phyloP scores from a whole-genome alignment of 2,329 filamentous ascomycete species.

The Xenosphaeropsis pyriputrescens region DNA sequence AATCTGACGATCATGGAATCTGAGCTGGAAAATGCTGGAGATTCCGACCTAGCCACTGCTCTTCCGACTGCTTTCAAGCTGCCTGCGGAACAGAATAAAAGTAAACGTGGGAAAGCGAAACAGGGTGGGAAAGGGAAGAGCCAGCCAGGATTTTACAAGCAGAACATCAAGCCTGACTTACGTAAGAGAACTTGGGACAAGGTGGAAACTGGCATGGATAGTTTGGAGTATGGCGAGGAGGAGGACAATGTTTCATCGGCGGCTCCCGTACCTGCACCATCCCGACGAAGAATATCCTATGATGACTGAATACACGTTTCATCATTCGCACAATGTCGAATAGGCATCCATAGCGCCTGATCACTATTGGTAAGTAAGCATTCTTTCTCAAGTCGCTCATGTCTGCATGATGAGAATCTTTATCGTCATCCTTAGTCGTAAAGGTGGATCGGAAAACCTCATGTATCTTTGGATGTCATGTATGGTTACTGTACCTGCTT shows the following conservation, averaged over 20 bases:
- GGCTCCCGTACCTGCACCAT: slow-evolving; percentile 9
- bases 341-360: not conserved
- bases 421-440: slow-evolving; percentile 99
- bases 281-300: slow-evolving; percentile 31
- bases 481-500: slow-evolving; percentile 11
- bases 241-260: slow-evolving; percentile 4
- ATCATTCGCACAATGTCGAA: slow-evolving; percentile 20
- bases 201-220: slow-evolving; percentile 44
- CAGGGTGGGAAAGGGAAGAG: slow-evolving; percentile 4
- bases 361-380: not conserved
- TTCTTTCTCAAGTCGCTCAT: slow-evolving; percentile 1
- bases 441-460: slow-evolving; percentile 18
- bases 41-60: slow-evolving; percentile 6
- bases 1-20: slow-evolving; percentile 3
- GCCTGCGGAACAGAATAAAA: slow-evolving; percentile 4
- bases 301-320: no score
- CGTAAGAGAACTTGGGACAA: slow-evolving; percentile 55
- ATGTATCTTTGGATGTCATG: slow-evolving; percentile 15
- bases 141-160: slow-evolving; percentile 19
- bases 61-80: slow-evolving; percentile 4
- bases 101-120: slow-evolving; percentile 4
- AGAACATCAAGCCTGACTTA: slow-evolving; percentile 39
- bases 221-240: slow-evolving; percentile 42
- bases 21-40: slow-evolving; percentile 1
- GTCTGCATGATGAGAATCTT: slow-evolving; percentile 64